Base-by-base conservation (phyloP, 257 asterid species). In the Misopates orontium region DNA sequence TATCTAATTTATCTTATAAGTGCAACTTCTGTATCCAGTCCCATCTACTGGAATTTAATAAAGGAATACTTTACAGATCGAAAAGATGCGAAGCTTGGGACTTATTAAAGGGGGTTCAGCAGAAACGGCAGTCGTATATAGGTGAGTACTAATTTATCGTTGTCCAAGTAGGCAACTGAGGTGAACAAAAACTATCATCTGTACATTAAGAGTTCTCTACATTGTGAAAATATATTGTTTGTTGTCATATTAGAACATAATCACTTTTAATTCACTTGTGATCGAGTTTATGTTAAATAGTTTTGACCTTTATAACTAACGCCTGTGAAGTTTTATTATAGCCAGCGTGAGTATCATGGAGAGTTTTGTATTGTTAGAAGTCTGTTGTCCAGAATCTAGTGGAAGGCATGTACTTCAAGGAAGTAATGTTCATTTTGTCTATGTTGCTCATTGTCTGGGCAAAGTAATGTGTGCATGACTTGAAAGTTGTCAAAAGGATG, bases 41-140 rank as follows among this genome's bases (percentile, higher is more conserved):
- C 41, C 73, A 60, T 49, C 67, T 70, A 23, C 39, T 54, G 41
- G 64, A 71, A 67, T 64, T 54, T 42, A 40, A 42, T 25, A n/a
- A 15, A 42, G 39, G 47, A 56, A 42, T 18, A 39, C 22, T 45
- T 25, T 78, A 74, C 85, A 91, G 96, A 90, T 93, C 59, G 96
- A 90, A 76, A 79, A 78, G 11, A 60, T 93, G 89, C 85, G 80
- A 48, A 79, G 65, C 60, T 80, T 82, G 50, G 97, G 97, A 74
- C 84, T 93, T 50, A 86, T 88, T 50, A 79, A 73, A 67, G 99
- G 99, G 64, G 99, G 99, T 61, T 84, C 95, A 4, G 44, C 75
- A 40, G 89, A 84, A 70, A 86, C 90, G 8, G 97, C 96, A 56
- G 82, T 90, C 57, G 64, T 90, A 65, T 93, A 96, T 73, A 93